Conservation (phyloP, 345 rosid genomes). For the Pelargonium nanum region DNA sequence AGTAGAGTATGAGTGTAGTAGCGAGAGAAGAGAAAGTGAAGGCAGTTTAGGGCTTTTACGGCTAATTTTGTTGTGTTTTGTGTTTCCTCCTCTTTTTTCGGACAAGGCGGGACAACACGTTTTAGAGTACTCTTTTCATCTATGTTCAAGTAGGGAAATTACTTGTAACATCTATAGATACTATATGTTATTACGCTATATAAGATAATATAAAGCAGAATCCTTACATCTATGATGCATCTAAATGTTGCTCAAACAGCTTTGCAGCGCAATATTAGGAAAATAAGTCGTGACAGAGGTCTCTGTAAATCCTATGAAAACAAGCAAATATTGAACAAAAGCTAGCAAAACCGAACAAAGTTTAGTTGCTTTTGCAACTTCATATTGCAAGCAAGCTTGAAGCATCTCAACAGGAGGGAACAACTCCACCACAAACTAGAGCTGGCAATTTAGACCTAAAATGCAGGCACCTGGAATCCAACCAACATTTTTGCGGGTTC, state of each 20-base stretch:
- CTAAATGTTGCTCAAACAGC: background rate
- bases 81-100: background rate
- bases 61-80: background rate
- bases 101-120: background rate
- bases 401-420: too few species aligned
- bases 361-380: too few species aligned
- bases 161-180: background rate
- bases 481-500: too few species aligned
- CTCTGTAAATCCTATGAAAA: too few species aligned
- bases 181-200: background rate
- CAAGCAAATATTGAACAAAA: too few species aligned
- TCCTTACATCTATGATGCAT: background rate
- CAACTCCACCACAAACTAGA: too few species aligned
- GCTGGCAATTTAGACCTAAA: too few species aligned
- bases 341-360: too few species aligned
- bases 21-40: background rate
- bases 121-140: background rate
- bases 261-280: too few species aligned
- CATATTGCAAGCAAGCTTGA: background rate
- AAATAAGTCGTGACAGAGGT: too few species aligned
- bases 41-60: background rate
- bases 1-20: background rate
- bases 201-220: background rate
- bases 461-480: too few species aligned
- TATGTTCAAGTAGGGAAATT: background rate